A percentile compares a stretch with the other conserved stretches of the same genome.
Conservation (phyloP, 2,329 filamentous ascomycete genomes). For the Colletotrichum incanum region DNA sequence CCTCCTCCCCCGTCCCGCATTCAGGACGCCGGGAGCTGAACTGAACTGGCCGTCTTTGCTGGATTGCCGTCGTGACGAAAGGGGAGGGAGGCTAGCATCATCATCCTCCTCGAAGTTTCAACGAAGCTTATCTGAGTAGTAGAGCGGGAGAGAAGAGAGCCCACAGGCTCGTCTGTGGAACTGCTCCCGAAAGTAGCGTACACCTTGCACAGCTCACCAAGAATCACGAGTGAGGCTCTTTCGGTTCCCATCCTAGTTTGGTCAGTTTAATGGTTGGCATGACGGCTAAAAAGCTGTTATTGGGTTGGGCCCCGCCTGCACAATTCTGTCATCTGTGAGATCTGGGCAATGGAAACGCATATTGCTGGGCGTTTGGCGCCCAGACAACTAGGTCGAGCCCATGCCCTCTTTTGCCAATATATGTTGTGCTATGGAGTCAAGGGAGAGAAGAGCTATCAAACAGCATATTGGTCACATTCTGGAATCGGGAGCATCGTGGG, state of each 20-base stretch:
- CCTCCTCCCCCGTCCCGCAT: too few relatives aligned
- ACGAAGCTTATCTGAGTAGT: too few relatives aligned
- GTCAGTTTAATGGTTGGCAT: neutral
- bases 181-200: neutral
- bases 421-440: neutral
- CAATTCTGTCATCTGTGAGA: constrained; percentile 27
- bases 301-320: constrained; percentile 21
- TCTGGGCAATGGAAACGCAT: constrained; percentile 31
- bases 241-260: constrained; percentile 17
- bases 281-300: neutral
- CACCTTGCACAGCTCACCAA: constrained; percentile 6
- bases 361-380: constrained; percentile 32
- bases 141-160: neutral
- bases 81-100: neutral
- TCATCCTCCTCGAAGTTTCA: neutral
- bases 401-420: neutral
- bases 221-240: constrained; percentile 34
- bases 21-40: neutral
- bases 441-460: constrained; percentile 14
- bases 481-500: neutral
- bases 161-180: neutral
- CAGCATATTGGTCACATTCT: neutral
- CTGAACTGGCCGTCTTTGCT: neutral
- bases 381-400: constrained; percentile 16
- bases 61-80: neutral